Evolutionary conservation across 345 rosid genomes (phyloP).

Genomic region (Leavenworthia alabamica): DNA sequence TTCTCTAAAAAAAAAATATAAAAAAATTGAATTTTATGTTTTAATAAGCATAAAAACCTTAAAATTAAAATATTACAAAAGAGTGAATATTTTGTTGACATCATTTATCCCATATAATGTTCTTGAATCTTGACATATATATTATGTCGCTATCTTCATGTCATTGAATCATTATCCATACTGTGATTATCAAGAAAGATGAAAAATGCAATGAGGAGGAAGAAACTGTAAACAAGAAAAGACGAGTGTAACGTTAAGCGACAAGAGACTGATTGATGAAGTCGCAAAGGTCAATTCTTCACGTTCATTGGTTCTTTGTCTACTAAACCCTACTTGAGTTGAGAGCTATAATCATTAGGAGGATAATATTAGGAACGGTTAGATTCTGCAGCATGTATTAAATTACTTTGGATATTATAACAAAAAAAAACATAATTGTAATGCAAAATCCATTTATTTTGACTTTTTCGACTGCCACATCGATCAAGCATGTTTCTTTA

Average conservation of each 20-base stretch:
- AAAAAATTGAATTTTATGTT: no score
- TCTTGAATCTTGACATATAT: no score
- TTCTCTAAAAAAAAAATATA: no score
- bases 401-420: background rate
- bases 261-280: slow-evolving; percentile 25
- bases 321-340: background rate
- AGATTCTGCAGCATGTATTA: slow-evolving; percentile 7
- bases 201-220: background rate
- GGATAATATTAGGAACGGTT: background rate
- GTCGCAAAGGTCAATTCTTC: slow-evolving; percentile 17
- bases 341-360: background rate
- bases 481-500: background rate
- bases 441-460: slow-evolving; percentile 9
- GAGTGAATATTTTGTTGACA: no score
- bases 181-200: slow-evolving; percentile 3
- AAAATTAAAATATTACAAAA: no score
- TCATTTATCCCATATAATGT: no score
- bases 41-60: no score
- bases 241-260: slow-evolving; percentile 19
- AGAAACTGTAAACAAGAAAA: slow-evolving; percentile 6
- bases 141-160: slow-evolving; percentile 4
- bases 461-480: slow-evolving; percentile 6
- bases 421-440: background rate
- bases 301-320: slow-evolving; percentile 5
- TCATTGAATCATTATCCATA: slow-evolving; percentile 7